Evolutionary conservation across 768 basidiomycete species (phyloP), one percentile per base, ranked within the genome.

Genomic region (Suillus occidentalis): DNA sequence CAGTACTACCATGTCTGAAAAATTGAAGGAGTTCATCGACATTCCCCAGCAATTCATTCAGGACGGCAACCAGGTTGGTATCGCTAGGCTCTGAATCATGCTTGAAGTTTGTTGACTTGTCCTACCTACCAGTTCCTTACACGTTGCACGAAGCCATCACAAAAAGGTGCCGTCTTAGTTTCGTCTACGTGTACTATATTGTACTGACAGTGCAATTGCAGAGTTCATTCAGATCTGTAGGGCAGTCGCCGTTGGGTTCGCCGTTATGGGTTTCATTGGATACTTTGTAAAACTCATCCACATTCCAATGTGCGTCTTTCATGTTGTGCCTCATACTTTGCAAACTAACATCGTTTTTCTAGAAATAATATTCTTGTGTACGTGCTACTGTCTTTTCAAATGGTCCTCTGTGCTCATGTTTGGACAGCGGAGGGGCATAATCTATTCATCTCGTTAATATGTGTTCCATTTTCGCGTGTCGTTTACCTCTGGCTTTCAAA

Each of bases 311-410:
- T 97, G 95, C 87, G 37, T 43, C 65, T 20, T 61, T 45, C 61
- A 45, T 60, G 47, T 37, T 50, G 39, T 56, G 20, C 25, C n/a
- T 59, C 59, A 14, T 53, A 53, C 62, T 9, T 10, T 58, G 63
- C 66, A 70, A 61, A 73, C 70, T 70, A 28, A 69, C 58, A 8
- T 40, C 16, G 3, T 28, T 39, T 37, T 63, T 63, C 16, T 72
- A 97, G 95, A 86, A 97, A 97, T 82, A 97, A 97, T 77, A 97
- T 97, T 71, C 87, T 97, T 67, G 95, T 97, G 95, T 97, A 86
- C 72, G 95, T 94, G 57, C 36, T 31, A 42, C 61, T 42, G 6
- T 55, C 40, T 52, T 60, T 20, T 28, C 20, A 37, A 18, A 6
- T 4, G 8, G 12, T 28, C 20, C 53, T 42, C 52, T 37, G 52